Base-by-base conservation (phyloP, 2,329 filamentous ascomycete species). In the Penicillium hordei region DNA sequence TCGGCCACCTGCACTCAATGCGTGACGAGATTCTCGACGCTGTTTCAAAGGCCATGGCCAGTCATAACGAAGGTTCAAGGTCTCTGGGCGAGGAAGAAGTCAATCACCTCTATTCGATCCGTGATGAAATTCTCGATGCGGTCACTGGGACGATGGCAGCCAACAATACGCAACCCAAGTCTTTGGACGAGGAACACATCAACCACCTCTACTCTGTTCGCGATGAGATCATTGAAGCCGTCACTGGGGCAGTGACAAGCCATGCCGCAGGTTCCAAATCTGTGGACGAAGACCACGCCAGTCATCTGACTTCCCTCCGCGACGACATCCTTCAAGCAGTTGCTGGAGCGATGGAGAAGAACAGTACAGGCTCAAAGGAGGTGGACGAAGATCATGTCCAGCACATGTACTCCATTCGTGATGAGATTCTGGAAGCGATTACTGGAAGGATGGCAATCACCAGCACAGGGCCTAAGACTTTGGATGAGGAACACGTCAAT, bases 351-450 rank as follows among this genome's bases (percentile, higher is more conserved):
- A 60, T 69, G 33, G 59, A 61, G 23, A 62, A 63, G 6, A 67
- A 66, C 51, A 68, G 36, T 48, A 43, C 60, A 21, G 39, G 60
- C 19, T 52, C 66, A 17, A 60, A 60, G 10, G 67, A 31, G 68
- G 17, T 60, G 34, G 49, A 60, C 17, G 60, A 62, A 10, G 53
- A 55, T 5, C 53, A 60, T 27, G 19, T 60, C 31, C 34, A 52
- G 4, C 50, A 54, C 7, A 27, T 61, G 13, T 43, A 60, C 15
- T 42, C 50, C 5, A 60, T 62, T 3, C 55, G 65, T 19, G 83
- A 88, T 27, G 86, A 89, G 60, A 82, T 89, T 76, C 71, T 88
- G 23, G 79, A 86, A 57, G 86, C 86, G 42, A 83, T 89, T 49
- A 49, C 62, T 9, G 60, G 53, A 23, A 53, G 19, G 12, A 53